Percentiles rank a stretch among this genome's conserved stretches.
These are phyloP conservation scores for Musa acuminata DNA, from an alignment of 176 grass and related monocot genomes.

Conservation along the genomic window DNA sequence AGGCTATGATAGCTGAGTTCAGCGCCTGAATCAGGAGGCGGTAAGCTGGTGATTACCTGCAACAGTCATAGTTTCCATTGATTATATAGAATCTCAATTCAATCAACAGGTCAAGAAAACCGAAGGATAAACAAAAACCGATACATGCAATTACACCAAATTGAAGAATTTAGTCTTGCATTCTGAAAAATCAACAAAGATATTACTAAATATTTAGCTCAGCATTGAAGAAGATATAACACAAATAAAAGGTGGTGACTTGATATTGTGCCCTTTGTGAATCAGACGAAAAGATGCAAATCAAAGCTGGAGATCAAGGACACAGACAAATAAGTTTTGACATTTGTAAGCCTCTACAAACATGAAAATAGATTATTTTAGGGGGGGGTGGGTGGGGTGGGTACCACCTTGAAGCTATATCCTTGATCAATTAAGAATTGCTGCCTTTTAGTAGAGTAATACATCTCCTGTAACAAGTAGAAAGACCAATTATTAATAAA, in stretches of 20 bases:
- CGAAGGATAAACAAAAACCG: background rate
- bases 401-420: conserved; percentile 94
- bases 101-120: background rate
- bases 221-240: background rate
- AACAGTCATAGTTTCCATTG: background rate
- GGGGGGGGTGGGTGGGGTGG: no score
- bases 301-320: background rate
- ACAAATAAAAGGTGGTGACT: background rate
- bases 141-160: no score
- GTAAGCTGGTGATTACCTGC: conserved; percentile 88
- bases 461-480: conserved; percentile 68
- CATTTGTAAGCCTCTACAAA: background rate
- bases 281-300: background rate
- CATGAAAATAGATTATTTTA: background rate
- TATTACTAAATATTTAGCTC: no score
- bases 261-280: background rate
- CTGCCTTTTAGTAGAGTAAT: conserved; percentile 97
- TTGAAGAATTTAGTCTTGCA: no score
- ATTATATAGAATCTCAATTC: background rate
- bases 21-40: conserved; percentile 56
- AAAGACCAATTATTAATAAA: background rate
- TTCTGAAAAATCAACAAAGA: no score
- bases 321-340: background rate
- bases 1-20: conserved; percentile 60
- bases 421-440: conserved; percentile 98